These are phyloP conservation scores for Cinchona pubescens DNA, from an alignment of 257 asterid species.

Conservation along the genomic window DNA sequence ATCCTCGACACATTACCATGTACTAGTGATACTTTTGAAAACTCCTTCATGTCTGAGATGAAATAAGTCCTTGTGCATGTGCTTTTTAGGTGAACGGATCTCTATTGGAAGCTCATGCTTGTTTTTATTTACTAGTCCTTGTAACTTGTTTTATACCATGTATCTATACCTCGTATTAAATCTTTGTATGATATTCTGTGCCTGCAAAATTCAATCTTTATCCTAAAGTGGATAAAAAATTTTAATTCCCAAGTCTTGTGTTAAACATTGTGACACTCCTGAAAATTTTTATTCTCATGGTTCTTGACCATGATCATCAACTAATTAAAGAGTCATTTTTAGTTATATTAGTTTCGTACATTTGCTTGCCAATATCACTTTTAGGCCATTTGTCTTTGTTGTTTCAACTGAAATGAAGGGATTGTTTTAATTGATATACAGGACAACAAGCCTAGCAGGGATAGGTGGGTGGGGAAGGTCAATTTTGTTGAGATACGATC, in stretches of 20 bases:
- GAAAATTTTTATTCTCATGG: neutral
- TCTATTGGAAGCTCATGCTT: neutral
- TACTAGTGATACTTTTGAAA: neutral
- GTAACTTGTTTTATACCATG: neutral
- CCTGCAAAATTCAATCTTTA: neutral
- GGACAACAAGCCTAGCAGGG: constrained; percentile 60
- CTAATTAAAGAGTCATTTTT: neutral
- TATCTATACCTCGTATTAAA: neutral
- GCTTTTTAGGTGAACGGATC: neutral
- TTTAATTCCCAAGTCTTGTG: neutral
- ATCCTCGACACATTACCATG: neutral
- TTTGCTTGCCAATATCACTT: neutral
- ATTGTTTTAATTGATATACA: constrained; percentile 25
- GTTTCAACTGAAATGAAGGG: constrained; percentile 16
- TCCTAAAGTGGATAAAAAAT: neutral
- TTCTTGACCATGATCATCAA: neutral
- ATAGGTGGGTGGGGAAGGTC: constrained; percentile 97
- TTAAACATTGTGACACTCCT: neutral
- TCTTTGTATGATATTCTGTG: neutral
- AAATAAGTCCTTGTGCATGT: neutral
- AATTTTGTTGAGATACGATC: constrained; percentile 98
- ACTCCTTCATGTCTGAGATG: neutral
- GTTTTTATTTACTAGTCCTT: neutral
- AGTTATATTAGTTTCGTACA: neutral
- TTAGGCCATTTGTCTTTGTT: constrained; percentile 1